Conservation (phyloP, 495 filamentous ascomycete species). For the Rhizodiscina lignyota region DNA sequence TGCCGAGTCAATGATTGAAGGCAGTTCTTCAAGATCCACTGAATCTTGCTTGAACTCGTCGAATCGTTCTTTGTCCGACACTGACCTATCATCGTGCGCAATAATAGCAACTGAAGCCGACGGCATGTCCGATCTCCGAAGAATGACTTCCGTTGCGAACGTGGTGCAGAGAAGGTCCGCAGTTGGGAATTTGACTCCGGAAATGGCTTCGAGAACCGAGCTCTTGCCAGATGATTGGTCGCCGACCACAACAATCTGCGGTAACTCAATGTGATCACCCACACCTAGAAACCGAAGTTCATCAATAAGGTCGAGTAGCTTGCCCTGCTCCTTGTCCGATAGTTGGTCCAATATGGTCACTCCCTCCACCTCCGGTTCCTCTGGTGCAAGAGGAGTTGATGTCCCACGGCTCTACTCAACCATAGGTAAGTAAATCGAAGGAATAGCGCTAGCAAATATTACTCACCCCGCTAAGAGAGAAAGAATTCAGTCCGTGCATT, state of each 20-base stretch:
- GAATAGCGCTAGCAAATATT: too few relatives aligned
- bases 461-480: too few relatives aligned
- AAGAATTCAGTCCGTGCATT: too few relatives aligned
- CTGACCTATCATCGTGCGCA: too few relatives aligned
- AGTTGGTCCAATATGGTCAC: too few relatives aligned
- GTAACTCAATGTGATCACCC: slow-evolving; percentile 24
- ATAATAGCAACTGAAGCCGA: slow-evolving; percentile 29
- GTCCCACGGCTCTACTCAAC: too few relatives aligned
- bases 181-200: slow-evolving; percentile 22
- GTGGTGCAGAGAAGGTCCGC: slow-evolving; percentile 30
- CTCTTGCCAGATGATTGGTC: slow-evolving; percentile 72
- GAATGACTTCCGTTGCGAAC: slow-evolving; percentile 41
- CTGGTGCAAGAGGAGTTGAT: too few relatives aligned
- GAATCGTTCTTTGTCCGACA: too few relatives aligned
- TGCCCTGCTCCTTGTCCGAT: too few relatives aligned
- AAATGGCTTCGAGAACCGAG: slow-evolving; percentile 61
- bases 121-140: slow-evolving; percentile 22
- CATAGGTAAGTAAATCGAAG: too few relatives aligned
- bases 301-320: slow-evolving; percentile 25
- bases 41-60: too few relatives aligned
- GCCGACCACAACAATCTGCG: slow-evolving; percentile 63
- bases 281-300: slow-evolving; percentile 13
- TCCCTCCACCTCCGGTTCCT: too few relatives aligned
- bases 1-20: not conserved
- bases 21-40: not conserved